These are phyloP conservation scores for Ormosia emarginata DNA, from an alignment of 306 rosid species.

Conservation along the genomic window DNA sequence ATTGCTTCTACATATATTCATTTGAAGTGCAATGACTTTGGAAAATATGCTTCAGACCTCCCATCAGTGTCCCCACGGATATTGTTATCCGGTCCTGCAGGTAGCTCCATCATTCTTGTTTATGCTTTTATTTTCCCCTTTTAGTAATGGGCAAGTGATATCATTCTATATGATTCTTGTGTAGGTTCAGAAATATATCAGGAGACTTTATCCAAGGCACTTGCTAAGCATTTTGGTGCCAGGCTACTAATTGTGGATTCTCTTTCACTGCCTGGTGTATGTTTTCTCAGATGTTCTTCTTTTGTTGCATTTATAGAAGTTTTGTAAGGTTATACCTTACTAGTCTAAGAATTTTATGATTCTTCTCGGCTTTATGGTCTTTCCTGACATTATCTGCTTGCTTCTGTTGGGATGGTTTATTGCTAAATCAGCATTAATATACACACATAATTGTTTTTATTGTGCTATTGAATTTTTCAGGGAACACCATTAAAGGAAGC, in stretches of 20 bases:
- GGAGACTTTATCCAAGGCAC: conserved; percentile 86
- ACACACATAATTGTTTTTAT: background rate
- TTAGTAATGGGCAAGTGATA: background rate
- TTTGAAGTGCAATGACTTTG: conserved; percentile 69
- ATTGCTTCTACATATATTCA: conserved; percentile 67
- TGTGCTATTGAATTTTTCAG: conserved; percentile 36
- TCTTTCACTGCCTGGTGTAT: conserved; percentile 84
- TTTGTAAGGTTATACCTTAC: background rate
- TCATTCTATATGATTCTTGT: conserved; percentile 13
- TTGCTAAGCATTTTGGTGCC: conserved; percentile 83
- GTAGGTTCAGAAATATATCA: conserved; percentile 95
- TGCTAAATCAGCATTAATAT: background rate
- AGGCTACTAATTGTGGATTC: conserved; percentile 77
- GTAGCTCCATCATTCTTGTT: conserved; percentile 27
- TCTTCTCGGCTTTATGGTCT: background rate
- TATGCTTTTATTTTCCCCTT: conserved; percentile 2
- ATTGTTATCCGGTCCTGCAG: conserved; percentile 91
- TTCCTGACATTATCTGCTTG: background rate
- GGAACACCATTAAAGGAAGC: conserved; percentile 53
- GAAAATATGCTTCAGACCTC: conserved; percentile 68
- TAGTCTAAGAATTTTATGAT: background rate
- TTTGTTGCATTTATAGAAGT: background rate
- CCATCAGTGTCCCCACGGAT: conserved; percentile 73
- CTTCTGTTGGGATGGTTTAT: background rate
- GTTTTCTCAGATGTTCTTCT: conserved; percentile 28